phyloP scores from a whole-genome alignment of 2,329 filamentous ascomycete genomes.

The Xylaria polymorpha region DNA sequence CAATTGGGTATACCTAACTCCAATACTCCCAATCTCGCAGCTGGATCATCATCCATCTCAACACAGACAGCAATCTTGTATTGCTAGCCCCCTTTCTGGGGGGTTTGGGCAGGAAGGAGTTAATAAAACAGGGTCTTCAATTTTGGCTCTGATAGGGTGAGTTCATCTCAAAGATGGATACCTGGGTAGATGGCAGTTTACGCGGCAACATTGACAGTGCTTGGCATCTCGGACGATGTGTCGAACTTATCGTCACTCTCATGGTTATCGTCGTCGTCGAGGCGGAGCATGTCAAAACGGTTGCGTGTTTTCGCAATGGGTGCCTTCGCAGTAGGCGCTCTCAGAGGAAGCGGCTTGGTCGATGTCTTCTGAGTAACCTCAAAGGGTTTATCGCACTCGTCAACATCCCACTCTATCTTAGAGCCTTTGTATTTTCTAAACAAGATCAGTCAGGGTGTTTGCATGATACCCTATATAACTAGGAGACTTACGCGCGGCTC shows the following conservation, averaged over 20 bases:
- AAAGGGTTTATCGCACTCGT: constrained; percentile 76
- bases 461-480: constrained; percentile 11
- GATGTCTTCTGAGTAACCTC: constrained; percentile 48
- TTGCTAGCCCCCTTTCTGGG: neutral
- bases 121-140: neutral
- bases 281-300: constrained; percentile 47
- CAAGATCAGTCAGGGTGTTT: constrained; percentile 46
- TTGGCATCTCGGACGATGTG: constrained; percentile 49
- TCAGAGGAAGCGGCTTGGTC: constrained; percentile 35
- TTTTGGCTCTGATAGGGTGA: neutral
- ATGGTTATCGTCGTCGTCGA: constrained; percentile 48
- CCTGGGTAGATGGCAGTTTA: constrained; percentile 18
- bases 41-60: constrained; percentile 5
- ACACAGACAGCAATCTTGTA: constrained; percentile 6
- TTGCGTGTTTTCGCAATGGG: constrained; percentile 39
- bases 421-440: constrained; percentile 74
- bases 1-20: constrained; percentile 35
- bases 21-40: constrained; percentile 28
- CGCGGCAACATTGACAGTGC: constrained; percentile 44
- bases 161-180: neutral
- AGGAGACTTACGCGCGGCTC: constrained; percentile 61
- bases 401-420: constrained; percentile 75
- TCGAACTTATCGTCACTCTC: constrained; percentile 49
- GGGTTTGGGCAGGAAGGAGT: neutral
- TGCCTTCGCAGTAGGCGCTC: constrained; percentile 26